Evolutionary conservation across 192 early-diverging fungal genomes (phyloP), one percentile per base, ranked within the genome.

Genomic region (Rhizoclosmatium globosum): DNA sequence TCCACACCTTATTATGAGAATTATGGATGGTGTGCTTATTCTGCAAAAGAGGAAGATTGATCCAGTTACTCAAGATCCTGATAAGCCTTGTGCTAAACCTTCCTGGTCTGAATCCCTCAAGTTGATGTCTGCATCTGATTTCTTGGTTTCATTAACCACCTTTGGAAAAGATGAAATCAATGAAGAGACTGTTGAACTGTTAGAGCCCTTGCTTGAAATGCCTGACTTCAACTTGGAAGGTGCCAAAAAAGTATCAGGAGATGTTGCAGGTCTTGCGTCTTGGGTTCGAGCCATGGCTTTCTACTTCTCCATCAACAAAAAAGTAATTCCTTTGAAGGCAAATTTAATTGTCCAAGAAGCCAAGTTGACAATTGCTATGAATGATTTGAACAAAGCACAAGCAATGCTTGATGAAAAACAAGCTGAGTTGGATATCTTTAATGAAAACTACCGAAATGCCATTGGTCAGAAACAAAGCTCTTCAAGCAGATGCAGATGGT

Each of bases 121-220:
- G 58, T 73, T 91, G 11, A 91, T 91, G 90, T 87, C 85, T 13
- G 77, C 84, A 17, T 81, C 89, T 9, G 90, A 91, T 71, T 91
- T 91, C 78, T 72, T 91, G 64, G 76, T 84, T 41, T 89, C 89
- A 3, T 74, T 91, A 21, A 74, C 87, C 23, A 89, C 87, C 46
- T 91, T 91, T 68, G 76, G 79, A 47, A 91, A 91, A 65, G 90
- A 91, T 76, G 90, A 91, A 79, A 91, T 91, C 68, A 91, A 91
- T 74, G 90, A 87, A 76, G 90, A 91, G 71, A 91, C 90, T 0
- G 84, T 87, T 21, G 90, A 91, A 67, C 80, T 91, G 23, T 70
- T 91, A 2, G 87, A 91, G 60, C 86, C 87, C 3, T 69, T 87
- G n/a, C 61, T 89, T 21, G 90, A 91, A 47, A 91, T 91, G 90